A percentile compares a stretch with the other conserved stretches of the same genome.
These are phyloP conservation scores for Fusarium sp. DNA, from an alignment of 2,329 filamentous ascomycete genomes.

Conservation along the genomic window DNA sequence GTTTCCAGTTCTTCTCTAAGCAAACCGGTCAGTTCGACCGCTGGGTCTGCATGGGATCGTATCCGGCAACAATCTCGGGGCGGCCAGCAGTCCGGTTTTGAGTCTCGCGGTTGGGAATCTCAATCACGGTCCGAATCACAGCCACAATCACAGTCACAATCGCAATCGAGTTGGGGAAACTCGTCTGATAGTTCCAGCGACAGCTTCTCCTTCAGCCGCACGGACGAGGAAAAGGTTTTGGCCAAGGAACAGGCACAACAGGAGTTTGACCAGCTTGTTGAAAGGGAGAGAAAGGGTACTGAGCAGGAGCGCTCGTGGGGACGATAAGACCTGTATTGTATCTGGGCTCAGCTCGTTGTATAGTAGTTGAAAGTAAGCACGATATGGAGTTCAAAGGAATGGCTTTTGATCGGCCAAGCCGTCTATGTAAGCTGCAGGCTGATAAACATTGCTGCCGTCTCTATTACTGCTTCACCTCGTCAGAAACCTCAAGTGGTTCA, in stretches of 20 bases:
- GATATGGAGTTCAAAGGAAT: conserved; percentile 2
- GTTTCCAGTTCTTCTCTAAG: conserved; percentile 53
- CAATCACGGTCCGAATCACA: conserved; percentile 22
- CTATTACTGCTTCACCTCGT: conserved; percentile 52
- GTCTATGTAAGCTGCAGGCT: conserved; percentile 13
- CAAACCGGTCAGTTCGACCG: conserved; percentile 29
- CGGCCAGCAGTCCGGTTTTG: conserved; percentile 31
- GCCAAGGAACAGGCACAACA: conserved; percentile 64
- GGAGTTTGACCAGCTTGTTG: conserved; percentile 66
- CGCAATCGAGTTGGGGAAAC: conserved; percentile 47
- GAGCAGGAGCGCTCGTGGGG: conserved; percentile 51
- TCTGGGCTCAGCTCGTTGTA: conserved; percentile 16
- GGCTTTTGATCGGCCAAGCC: conserved; percentile 20
- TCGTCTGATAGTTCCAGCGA: conserved; percentile 47
- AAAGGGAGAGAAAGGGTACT: conserved; percentile 58
- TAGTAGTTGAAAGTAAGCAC: conserved; percentile 5
- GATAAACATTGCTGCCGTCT: not conserved
- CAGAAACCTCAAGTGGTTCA: conserved; percentile 56
- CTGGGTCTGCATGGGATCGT: conserved; percentile 62
- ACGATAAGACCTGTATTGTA: conserved; percentile 11
- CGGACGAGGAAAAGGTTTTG: conserved; percentile 56
- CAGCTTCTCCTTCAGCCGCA: conserved; percentile 54
- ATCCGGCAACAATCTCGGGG: conserved; percentile 55
- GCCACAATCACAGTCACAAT: conserved; percentile 13
- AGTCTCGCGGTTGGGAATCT: conserved; percentile 37